phyloP scores from a whole-genome alignment of 208 protist species.

The Acanthamoeba castellanii region DNA sequence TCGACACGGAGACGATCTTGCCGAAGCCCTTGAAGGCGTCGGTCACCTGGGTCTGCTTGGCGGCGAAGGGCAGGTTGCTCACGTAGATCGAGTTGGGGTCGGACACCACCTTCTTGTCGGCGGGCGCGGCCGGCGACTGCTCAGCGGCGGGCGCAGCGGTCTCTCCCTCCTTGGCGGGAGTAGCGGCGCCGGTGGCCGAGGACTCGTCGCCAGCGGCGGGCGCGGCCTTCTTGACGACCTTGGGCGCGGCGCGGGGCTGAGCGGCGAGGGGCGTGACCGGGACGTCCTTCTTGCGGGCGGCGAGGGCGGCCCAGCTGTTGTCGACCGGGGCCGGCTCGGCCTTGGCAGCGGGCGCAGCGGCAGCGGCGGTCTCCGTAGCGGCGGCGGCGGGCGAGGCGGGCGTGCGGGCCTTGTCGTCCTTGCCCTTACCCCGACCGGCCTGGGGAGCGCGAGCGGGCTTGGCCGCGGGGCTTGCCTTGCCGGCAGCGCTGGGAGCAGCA shows the following conservation, averaged over 20 bases:
- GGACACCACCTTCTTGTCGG: not conserved
- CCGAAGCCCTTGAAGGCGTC: conserved; percentile 51
- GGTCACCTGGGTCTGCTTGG: not conserved
- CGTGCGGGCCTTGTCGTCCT: conserved; percentile 4
- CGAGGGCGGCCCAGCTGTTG: conserved; percentile 11
- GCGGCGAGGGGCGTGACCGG: conserved; percentile 5
- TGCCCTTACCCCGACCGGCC: not conserved
- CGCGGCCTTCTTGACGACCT: conserved; percentile 16
- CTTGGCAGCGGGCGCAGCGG: not conserved
- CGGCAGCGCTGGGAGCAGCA: not conserved
- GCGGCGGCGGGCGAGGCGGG: too few species aligned
- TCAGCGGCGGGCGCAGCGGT: not conserved
- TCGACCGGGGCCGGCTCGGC: not conserved
- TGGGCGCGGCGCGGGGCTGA: not conserved
- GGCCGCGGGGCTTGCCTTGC: not conserved
- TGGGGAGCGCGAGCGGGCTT: not conserved
- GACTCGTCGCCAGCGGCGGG: not conserved
- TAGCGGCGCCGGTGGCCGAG: not conserved
- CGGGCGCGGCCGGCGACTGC: not conserved
- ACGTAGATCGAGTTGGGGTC: conserved; percentile 37
- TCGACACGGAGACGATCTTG: conserved; percentile 27
- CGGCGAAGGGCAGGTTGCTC: conserved; percentile 32
- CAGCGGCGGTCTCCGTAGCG: not conserved
- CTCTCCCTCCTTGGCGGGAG: not conserved
- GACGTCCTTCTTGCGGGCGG: conserved; percentile 16